Conservation (phyloP, 2,329 filamentous ascomycete genomes). For the Alternaria longipes region DNA sequence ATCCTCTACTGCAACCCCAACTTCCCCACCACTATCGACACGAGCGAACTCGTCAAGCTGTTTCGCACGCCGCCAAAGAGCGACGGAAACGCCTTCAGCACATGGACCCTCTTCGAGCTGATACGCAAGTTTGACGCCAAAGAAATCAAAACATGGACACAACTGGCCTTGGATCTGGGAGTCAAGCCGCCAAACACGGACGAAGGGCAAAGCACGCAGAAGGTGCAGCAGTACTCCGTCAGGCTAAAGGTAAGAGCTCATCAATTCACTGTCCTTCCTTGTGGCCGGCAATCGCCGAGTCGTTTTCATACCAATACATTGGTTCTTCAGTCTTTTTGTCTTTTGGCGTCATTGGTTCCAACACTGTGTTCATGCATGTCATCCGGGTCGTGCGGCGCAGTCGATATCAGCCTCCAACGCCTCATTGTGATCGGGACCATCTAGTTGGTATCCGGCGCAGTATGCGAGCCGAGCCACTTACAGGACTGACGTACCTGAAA, state of each 20-base stretch:
- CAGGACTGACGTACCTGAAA: background rate
- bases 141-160: constrained; percentile 92
- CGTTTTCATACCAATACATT: background rate
- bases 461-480: constrained; percentile 12
- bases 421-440: constrained; percentile 11
- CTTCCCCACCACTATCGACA: constrained; percentile 75
- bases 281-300: constrained; percentile 1
- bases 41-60: constrained; percentile 73
- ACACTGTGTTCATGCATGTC: constrained; percentile 19
- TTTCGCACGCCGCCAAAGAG: constrained; percentile 85
- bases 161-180: constrained; percentile 84
- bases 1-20: constrained; percentile 91
- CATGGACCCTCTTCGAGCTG: constrained; percentile 78
- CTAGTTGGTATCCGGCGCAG: constrained; percentile 10
- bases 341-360: background rate
- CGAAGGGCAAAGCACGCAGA: constrained; percentile 89
- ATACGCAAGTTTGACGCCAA: constrained; percentile 80
- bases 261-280: constrained; percentile 1
- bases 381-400: constrained; percentile 13
- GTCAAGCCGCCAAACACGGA: constrained; percentile 83
- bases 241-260: constrained; percentile 75
- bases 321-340: background rate
- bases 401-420: constrained; percentile 12
- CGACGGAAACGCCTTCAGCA: constrained; percentile 85
- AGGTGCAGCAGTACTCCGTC: constrained; percentile 94